A percentile compares a stretch with the other conserved stretches of the same genome.
Conservation (phyloP, 106 monocot species). For the Allium cepa region DNA sequence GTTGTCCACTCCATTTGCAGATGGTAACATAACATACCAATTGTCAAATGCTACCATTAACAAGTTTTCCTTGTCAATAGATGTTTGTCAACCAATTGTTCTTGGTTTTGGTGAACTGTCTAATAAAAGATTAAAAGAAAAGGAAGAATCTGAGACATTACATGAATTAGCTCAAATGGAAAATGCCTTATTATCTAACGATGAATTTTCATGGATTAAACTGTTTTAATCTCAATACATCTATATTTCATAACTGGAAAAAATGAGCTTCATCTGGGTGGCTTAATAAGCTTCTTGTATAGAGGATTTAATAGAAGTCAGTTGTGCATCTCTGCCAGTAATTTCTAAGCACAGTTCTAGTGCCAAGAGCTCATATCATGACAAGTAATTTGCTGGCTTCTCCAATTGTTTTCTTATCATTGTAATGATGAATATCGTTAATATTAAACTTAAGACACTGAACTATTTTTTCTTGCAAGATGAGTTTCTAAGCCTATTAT, state of each 20-base stretch:
- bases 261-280: conserved; percentile 82
- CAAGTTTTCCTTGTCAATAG: conserved; percentile 81
- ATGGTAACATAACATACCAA: conserved; percentile 15
- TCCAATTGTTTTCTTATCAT: conserved; percentile 2
- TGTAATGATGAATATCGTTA: background rate
- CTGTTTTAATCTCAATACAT: conserved; percentile 72
- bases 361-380: conserved; percentile 71
- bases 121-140: conserved; percentile 10
- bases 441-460: background rate
- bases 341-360: conserved; percentile 86
- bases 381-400: conserved; percentile 28
- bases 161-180: conserved; percentile 9
- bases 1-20: conserved; percentile 15
- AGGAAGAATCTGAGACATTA: conserved; percentile 7
- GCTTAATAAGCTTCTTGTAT: conserved; percentile 91
- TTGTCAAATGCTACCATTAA: conserved; percentile 62
- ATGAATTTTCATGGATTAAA: conserved; percentile 55
- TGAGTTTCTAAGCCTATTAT: conserved; percentile 83
- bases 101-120: conserved; percentile 49
- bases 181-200: conserved; percentile 1
- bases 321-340: conserved; percentile 60
- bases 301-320: conserved; percentile 81
- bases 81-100: conserved; percentile 62
- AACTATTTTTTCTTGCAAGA: conserved; percentile 18
- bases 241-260: conserved; percentile 74